These are phyloP conservation scores for Pseudocercospora eumusae DNA, from an alignment of 2,329 filamentous ascomycete genomes.

Conservation along the genomic window DNA sequence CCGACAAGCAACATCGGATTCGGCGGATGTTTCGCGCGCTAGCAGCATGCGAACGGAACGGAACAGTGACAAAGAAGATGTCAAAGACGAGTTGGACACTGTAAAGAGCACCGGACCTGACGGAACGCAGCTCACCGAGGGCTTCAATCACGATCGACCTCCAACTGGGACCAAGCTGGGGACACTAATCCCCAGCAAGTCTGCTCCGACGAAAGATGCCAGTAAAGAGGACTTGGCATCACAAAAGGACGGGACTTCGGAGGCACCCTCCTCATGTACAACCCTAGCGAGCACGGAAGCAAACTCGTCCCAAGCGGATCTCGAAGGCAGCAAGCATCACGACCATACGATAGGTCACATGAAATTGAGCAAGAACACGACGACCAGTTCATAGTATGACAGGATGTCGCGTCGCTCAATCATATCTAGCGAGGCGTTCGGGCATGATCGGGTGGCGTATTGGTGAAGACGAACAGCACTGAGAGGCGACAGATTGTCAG, in stretches of 20 bases:
- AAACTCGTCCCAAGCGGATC: slow-evolving; percentile 44
- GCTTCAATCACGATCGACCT: slow-evolving; percentile 4
- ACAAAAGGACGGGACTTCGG: slow-evolving; percentile 29
- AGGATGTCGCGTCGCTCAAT: slow-evolving; percentile 10
- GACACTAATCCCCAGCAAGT: not conserved
- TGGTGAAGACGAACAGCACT: slow-evolving; percentile 6
- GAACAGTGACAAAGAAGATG: slow-evolving; percentile 31
- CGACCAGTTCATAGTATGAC: slow-evolving; percentile 15
- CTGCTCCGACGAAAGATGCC: slow-evolving; percentile 16
- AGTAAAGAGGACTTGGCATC: slow-evolving; percentile 24
- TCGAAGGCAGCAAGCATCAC: slow-evolving; percentile 40
- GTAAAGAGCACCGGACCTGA: slow-evolving; percentile 29
- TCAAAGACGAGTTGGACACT: slow-evolving; percentile 31
- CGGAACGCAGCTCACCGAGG: slow-evolving; percentile 14
- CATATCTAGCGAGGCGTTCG: slow-evolving; percentile 11
- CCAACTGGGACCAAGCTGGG: slow-evolving; percentile 4
- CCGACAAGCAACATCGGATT: slow-evolving; percentile 64
- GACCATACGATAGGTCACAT: slow-evolving; percentile 22
- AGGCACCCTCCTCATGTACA: slow-evolving; percentile 33
- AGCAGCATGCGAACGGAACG: slow-evolving; percentile 59
- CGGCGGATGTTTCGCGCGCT: slow-evolving; percentile 68
- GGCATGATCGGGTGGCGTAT: slow-evolving; percentile 2
- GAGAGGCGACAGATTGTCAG: not conserved
- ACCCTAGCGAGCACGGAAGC: slow-evolving; percentile 17
- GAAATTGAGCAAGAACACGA: slow-evolving; percentile 22